Evolutionary conservation across 179 eudicot species (phyloP).

Genomic region (Gypsophila paniculata): DNA sequence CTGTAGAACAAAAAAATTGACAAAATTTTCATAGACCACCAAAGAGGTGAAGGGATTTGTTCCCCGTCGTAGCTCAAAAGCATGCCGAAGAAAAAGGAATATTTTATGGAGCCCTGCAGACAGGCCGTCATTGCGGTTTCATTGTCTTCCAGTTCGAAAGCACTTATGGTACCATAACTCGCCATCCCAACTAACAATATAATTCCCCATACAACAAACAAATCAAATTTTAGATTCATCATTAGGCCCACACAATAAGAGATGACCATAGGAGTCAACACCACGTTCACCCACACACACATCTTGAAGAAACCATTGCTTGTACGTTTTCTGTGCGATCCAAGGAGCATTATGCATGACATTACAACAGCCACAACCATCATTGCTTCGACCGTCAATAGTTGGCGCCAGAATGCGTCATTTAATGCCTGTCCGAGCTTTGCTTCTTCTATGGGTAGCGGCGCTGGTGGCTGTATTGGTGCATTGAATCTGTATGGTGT

Average conservation of each 20-base stretch:
- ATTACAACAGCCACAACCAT: slow-evolving; percentile 5
- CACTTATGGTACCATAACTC: slow-evolving; percentile 8
- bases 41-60: neutral
- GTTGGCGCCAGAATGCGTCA: neutral
- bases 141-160: neutral
- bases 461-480: neutral
- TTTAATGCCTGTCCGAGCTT: neutral
- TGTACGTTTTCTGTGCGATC: slow-evolving; percentile 12
- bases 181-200: neutral
- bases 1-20: neutral
- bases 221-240: neutral
- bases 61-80: neutral
- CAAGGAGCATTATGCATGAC: slow-evolving; percentile 2
- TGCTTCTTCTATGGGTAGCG: neutral
- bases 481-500: no score
- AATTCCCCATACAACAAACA: neutral
- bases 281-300: neutral
- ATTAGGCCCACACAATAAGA: neutral
- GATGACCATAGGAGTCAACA: neutral
- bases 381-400: neutral
- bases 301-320: slow-evolving; percentile 1
- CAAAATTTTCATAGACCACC: neutral
- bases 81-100: neutral
- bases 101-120: neutral
- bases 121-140: neutral